A percentile compares a stretch with the other conserved stretches of the same genome.
These are phyloP conservation scores for Syncephalis plumigaleata DNA, from an alignment of 371 early-diverging fungal species.

Conservation along the genomic window DNA sequence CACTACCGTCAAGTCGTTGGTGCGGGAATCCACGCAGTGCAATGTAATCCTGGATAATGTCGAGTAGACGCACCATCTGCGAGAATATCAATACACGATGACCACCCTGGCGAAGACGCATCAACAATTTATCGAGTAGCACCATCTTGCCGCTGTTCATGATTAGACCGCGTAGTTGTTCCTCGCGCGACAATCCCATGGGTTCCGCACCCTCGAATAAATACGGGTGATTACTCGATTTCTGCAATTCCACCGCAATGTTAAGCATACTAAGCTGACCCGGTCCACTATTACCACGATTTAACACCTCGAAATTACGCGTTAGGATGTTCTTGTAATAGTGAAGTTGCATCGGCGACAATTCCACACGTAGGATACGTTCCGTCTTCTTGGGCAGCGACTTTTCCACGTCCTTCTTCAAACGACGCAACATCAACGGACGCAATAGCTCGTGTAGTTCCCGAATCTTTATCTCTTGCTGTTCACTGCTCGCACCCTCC, in stretches of 20 bases:
- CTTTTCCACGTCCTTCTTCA: constrained; percentile 96
- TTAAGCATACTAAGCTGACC: constrained; percentile 81
- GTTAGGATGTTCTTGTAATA: constrained; percentile 88
- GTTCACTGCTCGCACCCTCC: constrained; percentile 14
- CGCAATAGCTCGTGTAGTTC: constrained; percentile 71
- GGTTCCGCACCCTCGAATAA: constrained; percentile 84
- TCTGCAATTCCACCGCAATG: constrained; percentile 94
- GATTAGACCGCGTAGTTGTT: constrained; percentile 61
- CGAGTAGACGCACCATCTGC: constrained; percentile 89
- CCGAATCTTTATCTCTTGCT: constrained; percentile 68
- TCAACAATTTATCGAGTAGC: constrained; percentile 79
- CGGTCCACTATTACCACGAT: constrained; percentile 56
- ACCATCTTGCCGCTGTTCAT: constrained; percentile 90
- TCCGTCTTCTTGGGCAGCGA: constrained; percentile 90
- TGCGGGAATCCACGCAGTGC: constrained; percentile 65
- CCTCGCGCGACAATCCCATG: constrained; percentile 36
- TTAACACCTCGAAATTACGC: constrained; percentile 81
- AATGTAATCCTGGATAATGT: constrained; percentile 88
- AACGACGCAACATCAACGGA: constrained; percentile 80
- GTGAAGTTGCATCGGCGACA: constrained; percentile 74
- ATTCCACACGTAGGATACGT: constrained; percentile 83
- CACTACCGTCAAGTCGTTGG: constrained; percentile 95
- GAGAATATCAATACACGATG: constrained; percentile 92
- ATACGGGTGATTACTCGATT: constrained; percentile 98
- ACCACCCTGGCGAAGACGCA: constrained; percentile 68